Conservation (phyloP, 805 yeast genomes). For the Ogataea glucozyma region DNA sequence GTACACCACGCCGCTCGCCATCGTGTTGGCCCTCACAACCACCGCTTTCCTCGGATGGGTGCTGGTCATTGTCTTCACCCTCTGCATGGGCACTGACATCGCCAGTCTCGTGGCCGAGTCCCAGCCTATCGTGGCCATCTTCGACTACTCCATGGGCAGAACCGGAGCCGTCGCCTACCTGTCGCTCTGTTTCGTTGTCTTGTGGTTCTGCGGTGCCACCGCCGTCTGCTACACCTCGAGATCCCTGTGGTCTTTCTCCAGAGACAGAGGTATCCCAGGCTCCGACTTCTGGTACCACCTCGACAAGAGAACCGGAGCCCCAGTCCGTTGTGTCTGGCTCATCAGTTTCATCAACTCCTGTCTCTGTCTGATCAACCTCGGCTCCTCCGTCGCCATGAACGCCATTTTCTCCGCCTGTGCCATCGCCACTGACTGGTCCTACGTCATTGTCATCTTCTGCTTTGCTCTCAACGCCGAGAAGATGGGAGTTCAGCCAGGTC, state of each 20-base stretch:
- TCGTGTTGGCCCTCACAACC: slow-evolving; percentile 50
- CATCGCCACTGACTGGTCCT: slow-evolving; percentile 51
- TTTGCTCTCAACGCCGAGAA: slow-evolving; percentile 47
- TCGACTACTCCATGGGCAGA: slow-evolving; percentile 52
- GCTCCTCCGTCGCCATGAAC: slow-evolving; percentile 47
- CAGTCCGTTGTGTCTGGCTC: slow-evolving; percentile 47
- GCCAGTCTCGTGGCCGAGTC: slow-evolving; percentile 34
- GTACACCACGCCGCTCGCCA: slow-evolving; percentile 57
- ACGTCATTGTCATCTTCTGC: slow-evolving; percentile 46
- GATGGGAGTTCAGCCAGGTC: slow-evolving; percentile 49
- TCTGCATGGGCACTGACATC: slow-evolving; percentile 45
- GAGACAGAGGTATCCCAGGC: slow-evolving; percentile 56
- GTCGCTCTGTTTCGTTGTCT: slow-evolving; percentile 48
- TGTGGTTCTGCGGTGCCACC: slow-evolving; percentile 55
- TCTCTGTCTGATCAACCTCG: slow-evolving; percentile 45
- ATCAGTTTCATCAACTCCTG: slow-evolving; percentile 43
- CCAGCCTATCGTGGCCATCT: slow-evolving; percentile 54
- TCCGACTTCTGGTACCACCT: slow-evolving; percentile 44
- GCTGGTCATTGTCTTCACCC: slow-evolving; percentile 47
- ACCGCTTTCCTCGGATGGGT: slow-evolving; percentile 54
- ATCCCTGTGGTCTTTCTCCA: slow-evolving; percentile 57
- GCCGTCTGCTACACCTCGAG: slow-evolving; percentile 51
- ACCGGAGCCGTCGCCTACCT: slow-evolving; percentile 53
- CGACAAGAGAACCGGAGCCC: slow-evolving; percentile 41
- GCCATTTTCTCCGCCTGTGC: slow-evolving; percentile 57